These are phyloP conservation scores for Mucor plumbeus DNA, from an alignment of 371 early-diverging fungal species.

Conservation along the genomic window DNA sequence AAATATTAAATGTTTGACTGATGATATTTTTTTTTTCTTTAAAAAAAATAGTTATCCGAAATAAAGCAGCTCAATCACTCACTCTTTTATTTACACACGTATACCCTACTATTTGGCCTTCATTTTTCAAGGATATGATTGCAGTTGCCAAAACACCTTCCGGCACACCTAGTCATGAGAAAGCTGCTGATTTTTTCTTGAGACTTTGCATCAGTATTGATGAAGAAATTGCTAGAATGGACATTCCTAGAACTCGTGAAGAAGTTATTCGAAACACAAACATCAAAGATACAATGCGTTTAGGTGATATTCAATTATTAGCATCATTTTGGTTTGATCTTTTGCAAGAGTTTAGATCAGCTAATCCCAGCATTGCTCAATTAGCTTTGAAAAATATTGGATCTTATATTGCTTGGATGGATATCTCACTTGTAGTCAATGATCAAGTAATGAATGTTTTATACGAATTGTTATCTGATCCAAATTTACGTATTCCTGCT, in stretches of 20 bases:
- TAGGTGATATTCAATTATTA: constrained; percentile 77
- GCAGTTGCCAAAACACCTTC: constrained; percentile 60
- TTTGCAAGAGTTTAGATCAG: constrained; percentile 57
- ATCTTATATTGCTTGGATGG: constrained; percentile 88
- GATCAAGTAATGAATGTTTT: constrained; percentile 80
- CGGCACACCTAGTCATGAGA: constrained; percentile 51
- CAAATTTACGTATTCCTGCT: constrained; percentile 72
- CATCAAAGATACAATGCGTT: constrained; percentile 94
- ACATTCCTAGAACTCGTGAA: constrained; percentile 73
- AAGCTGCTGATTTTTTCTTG: constrained; percentile 81
- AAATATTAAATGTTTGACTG: neutral
- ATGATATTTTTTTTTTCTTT: neutral
- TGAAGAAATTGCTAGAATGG: constrained; percentile 87
- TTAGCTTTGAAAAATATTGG: constrained; percentile 70
- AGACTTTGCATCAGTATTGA: constrained; percentile 84
- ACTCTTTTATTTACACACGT: constrained; percentile 81
- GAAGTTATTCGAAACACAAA: constrained; percentile 77
- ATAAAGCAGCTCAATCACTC: constrained; percentile 88
- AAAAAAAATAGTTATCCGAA: constrained; percentile 78
- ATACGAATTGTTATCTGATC: constrained; percentile 69
- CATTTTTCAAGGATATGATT: constrained; percentile 88
- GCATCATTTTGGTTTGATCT: constrained; percentile 82
- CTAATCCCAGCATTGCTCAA: constrained; percentile 64
- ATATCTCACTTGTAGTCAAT: constrained; percentile 88
- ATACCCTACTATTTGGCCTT: constrained; percentile 87